Evolutionary conservation across 208 protist genomes (phyloP).

Genomic region (Acanthamoeba lenticulata): DNA sequence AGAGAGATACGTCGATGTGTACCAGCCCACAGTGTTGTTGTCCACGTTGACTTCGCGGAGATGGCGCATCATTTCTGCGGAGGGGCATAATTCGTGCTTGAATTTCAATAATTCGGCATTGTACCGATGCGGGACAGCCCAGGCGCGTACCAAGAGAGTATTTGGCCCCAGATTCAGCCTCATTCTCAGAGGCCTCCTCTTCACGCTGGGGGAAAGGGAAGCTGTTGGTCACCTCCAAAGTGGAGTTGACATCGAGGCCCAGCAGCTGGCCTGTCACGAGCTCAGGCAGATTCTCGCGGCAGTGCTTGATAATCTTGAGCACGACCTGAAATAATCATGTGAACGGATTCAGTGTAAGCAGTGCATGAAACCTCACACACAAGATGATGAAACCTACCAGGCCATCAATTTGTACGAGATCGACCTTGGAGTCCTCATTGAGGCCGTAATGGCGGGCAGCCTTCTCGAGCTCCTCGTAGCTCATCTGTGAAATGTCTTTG

Average conservation of each 20-base stretch:
- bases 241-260: slow-evolving; percentile 86
- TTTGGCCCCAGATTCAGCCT: slow-evolving; percentile 60
- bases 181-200: slow-evolving; percentile 66
- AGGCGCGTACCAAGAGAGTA: slow-evolving; percentile 33
- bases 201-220: slow-evolving; percentile 85
- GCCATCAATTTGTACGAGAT: slow-evolving; percentile 58
- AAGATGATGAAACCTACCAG: slow-evolving; percentile 50
- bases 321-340: slow-evolving; percentile 83
- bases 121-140: background rate
- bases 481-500: slow-evolving; percentile 65
- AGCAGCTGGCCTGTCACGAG: slow-evolving; percentile 87
- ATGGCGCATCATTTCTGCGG: slow-evolving; percentile 87
- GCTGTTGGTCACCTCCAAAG: slow-evolving; percentile 88
- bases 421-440: slow-evolving; percentile 22
- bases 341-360: background rate
- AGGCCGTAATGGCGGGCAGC: slow-evolving; percentile 18
- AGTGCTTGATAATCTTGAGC: slow-evolving; percentile 91
- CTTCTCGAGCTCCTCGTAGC: slow-evolving; percentile 59
- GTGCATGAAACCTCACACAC: background rate
- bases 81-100: background rate
- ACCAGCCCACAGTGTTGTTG: slow-evolving; percentile 90
- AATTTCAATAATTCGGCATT: background rate
- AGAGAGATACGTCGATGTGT: slow-evolving; percentile 86
- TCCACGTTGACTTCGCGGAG: slow-evolving; percentile 91
- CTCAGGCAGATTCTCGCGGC: slow-evolving; percentile 84